phyloP scores from a whole-genome alignment of 495 filamentous ascomycete species.

The Cairneyella variabilis region DNA sequence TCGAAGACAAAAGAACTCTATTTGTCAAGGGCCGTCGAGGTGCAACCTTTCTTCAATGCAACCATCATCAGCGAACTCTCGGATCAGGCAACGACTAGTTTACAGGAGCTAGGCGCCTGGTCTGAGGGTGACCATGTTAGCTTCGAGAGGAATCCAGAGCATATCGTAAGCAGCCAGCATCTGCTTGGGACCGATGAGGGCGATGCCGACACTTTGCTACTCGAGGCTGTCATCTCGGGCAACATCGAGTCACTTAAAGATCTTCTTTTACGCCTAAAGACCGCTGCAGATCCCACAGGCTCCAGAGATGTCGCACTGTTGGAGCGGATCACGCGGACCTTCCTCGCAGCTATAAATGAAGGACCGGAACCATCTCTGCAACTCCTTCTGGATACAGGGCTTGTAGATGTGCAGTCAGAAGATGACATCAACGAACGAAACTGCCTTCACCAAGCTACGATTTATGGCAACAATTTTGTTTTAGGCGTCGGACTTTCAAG shows the following conservation, averaged over 20 bases:
- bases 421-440: conserved; percentile 98
- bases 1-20: conserved; percentile 97
- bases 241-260: conserved; percentile 56
- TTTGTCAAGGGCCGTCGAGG: conserved; percentile 90
- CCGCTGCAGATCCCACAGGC: conserved; percentile 33
- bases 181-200: conserved; percentile 70
- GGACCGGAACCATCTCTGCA: conserved; percentile 74
- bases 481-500: conserved; percentile 66
- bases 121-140: conserved; percentile 89
- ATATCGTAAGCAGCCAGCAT: conserved; percentile 58
- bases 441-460: conserved; percentile 90
- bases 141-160: conserved; percentile 65
- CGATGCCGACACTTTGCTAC: conserved; percentile 82
- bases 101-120: conserved; percentile 93
- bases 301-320: conserved; percentile 39
- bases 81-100: conserved; percentile 89
- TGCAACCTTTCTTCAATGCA: conserved; percentile 96
- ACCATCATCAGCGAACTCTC: conserved; percentile 94
- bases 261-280: conserved; percentile 46
- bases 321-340: conserved; percentile 81
- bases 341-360: conserved; percentile 81
- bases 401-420: conserved; percentile 82
- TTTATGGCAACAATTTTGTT: conserved; percentile 77
- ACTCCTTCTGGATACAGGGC: conserved; percentile 69
- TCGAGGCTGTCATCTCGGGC: conserved; percentile 77